Evolutionary conservation across 1,139 yeast species (phyloP).

Genomic region (Casaregolazyma lundiana): DNA sequence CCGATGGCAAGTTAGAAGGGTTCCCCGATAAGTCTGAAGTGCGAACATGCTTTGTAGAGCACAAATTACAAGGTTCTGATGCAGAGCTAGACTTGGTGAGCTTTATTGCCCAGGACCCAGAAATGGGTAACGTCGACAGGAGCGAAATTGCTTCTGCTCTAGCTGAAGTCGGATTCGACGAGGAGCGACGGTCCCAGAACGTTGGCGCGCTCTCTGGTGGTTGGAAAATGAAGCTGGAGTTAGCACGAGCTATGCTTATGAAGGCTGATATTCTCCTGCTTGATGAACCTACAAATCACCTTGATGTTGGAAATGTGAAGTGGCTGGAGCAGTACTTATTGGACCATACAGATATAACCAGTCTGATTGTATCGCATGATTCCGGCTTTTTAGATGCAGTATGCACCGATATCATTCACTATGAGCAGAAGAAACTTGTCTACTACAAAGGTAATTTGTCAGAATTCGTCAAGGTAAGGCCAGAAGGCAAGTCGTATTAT

Average conservation of each 20-base stretch:
- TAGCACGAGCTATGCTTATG: constrained; percentile 98
- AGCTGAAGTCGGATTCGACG: constrained; percentile 83
- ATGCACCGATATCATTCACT: constrained; percentile 94
- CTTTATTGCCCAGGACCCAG: constrained; percentile 90
- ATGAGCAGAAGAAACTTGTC: constrained; percentile 90
- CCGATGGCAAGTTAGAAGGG: constrained; percentile 96
- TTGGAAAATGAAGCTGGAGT: constrained; percentile 97
- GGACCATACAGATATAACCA: constrained; percentile 79
- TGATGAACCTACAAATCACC: constrained; percentile 98
- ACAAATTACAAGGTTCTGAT: constrained; percentile 91
- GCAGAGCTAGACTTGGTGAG: constrained; percentile 84
- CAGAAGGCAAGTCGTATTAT: constrained; percentile 95
- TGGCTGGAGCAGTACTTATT: constrained; percentile 89
- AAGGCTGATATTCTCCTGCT: constrained; percentile 90
- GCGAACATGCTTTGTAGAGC: constrained; percentile 95
- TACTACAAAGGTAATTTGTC: constrained; percentile 95
- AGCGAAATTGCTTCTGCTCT: constrained; percentile 75
- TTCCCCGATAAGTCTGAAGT: constrained; percentile 88
- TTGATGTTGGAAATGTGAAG: constrained; percentile 88
- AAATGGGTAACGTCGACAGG: constrained; percentile 54
- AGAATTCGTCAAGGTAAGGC: constrained; percentile 84
- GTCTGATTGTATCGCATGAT: constrained; percentile 95
- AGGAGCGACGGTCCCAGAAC: constrained; percentile 79
- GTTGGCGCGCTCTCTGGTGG: constrained; percentile 98
- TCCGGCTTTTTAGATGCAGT: constrained; percentile 94